Evolutionary conservation across 2,329 filamentous ascomycete genomes (phyloP).

Genomic region (Arachnomyces sp.): DNA sequence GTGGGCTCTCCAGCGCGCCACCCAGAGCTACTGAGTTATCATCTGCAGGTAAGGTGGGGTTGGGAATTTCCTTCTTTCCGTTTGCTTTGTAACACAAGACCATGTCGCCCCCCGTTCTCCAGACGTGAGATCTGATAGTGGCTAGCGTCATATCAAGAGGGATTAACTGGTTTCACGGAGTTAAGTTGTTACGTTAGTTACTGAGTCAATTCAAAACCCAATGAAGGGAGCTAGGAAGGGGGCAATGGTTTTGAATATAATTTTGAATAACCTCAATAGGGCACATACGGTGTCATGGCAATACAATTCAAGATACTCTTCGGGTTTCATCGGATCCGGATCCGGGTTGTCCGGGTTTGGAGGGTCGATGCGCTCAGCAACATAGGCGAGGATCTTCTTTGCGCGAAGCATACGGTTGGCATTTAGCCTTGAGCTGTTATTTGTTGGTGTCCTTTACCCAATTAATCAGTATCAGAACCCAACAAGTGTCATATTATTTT

Average conservation of each 20-base stretch:
- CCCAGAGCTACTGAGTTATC: too few relatives aligned
- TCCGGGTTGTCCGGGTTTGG: constrained; percentile 53
- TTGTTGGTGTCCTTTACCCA: constrained; percentile 13
- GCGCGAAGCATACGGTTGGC: constrained; percentile 94
- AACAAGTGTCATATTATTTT: background rate
- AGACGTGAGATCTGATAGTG: constrained; percentile 82
- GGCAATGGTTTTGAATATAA: background rate
- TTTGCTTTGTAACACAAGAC: constrained; percentile 86
- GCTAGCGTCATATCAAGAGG: constrained; percentile 85
- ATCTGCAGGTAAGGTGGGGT: constrained; percentile 10
- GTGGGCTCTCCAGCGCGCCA: too few relatives aligned
- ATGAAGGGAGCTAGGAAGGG: background rate
- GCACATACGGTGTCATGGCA: constrained; percentile 78
- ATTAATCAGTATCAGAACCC: constrained; percentile 5
- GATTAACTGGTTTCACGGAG: constrained; percentile 37
- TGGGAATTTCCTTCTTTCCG: constrained; percentile 56
- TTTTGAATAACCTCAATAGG: background rate
- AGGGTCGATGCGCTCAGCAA: constrained; percentile 83
- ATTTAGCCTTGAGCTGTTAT: constrained; percentile 78
- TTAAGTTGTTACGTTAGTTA: background rate
- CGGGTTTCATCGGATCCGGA: constrained; percentile 58
- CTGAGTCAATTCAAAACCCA: too few relatives aligned
- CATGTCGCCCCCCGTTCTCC: constrained; percentile 92
- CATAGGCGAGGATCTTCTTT: constrained; percentile 87
- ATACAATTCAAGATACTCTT: constrained; percentile 91